Conservation (phyloP, 495 filamentous ascomycete species). For the Pseudevernia furfuracea region DNA sequence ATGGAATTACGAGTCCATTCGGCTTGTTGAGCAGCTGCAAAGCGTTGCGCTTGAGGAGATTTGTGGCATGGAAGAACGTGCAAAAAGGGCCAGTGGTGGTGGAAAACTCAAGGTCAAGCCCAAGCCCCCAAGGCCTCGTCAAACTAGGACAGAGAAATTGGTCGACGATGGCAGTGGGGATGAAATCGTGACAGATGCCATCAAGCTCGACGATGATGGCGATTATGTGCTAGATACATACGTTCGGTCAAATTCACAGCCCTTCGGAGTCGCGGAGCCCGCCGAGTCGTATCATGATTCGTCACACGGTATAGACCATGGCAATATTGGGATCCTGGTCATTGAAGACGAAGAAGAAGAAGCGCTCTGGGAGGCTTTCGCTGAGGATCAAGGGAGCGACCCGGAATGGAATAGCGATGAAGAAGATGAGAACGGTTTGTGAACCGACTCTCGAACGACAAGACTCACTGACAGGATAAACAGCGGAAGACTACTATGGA, state of each 20-base stretch:
- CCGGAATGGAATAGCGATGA: slow-evolving; percentile 53
- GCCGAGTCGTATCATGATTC: slow-evolving; percentile 2
- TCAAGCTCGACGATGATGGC: slow-evolving; percentile 35
- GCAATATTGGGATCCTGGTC: slow-evolving; percentile 50
- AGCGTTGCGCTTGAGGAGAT: slow-evolving; percentile 39
- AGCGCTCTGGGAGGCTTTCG: slow-evolving; percentile 49
- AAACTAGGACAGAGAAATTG: slow-evolving; percentile 24
- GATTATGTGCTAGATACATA: slow-evolving; percentile 61
- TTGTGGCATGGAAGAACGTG: slow-evolving; percentile 25
- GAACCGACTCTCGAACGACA: neutral
- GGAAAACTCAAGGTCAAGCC: slow-evolving; percentile 25
- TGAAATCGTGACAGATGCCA: slow-evolving; percentile 26
- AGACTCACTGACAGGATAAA: slow-evolving; percentile 15
- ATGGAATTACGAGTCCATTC: slow-evolving; percentile 41
- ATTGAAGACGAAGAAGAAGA: slow-evolving; percentile 50
- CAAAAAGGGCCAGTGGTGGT: slow-evolving; percentile 21
- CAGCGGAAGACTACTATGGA: slow-evolving; percentile 57
- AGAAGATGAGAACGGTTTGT: slow-evolving; percentile 53
- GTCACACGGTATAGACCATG: neutral
- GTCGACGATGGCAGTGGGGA: slow-evolving; percentile 23
- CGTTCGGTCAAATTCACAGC: slow-evolving; percentile 26
- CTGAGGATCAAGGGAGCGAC: slow-evolving; percentile 46
- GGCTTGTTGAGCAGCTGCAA: slow-evolving; percentile 41
- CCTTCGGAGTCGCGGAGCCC: neutral
- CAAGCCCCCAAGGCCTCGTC: slow-evolving; percentile 28